phyloP scores from a whole-genome alignment of 768 basidiomycete genomes.

The Russula olivacea region DNA sequence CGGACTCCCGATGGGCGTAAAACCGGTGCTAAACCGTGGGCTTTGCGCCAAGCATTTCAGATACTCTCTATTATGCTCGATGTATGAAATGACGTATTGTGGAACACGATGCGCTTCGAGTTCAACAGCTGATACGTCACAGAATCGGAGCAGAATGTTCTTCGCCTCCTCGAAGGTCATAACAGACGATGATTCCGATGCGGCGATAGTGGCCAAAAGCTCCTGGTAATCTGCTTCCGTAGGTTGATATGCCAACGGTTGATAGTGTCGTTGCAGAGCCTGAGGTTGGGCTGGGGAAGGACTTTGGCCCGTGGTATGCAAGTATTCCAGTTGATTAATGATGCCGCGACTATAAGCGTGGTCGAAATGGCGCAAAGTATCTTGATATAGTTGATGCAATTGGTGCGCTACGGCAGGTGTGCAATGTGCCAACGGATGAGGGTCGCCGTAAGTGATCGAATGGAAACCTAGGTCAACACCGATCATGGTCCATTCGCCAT shows the following conservation, averaged over 20 bases:
- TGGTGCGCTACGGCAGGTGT: conserved; percentile 5
- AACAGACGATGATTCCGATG: not conserved
- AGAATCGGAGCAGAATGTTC: conserved; percentile 3
- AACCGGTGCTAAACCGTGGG: not conserved
- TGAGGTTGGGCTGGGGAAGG: not conserved
- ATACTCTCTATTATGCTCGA: conserved; percentile 1
- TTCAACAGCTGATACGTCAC: not conserved
- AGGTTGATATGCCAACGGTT: not conserved
- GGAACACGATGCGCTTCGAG: conserved; percentile 4
- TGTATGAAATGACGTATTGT: not conserved
- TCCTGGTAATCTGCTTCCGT: conserved; percentile 8
- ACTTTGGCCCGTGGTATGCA: not conserved
- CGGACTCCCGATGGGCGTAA: not conserved
- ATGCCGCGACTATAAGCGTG: not conserved
- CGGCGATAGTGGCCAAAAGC: not conserved
- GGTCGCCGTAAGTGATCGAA: not conserved
- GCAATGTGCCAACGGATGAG: not conserved
- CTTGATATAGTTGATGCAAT: conserved; percentile 15
- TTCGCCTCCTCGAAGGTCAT: not conserved
- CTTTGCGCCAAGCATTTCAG: conserved; percentile 1
- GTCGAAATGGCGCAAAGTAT: conserved; percentile 10
- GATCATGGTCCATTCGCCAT: conserved; percentile 10
- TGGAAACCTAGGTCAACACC: conserved; percentile 12
- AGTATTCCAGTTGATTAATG: not conserved
- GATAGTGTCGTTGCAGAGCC: not conserved